Evolutionary conservation across 2,329 filamentous ascomycete genomes (phyloP), one percentile per base, ranked within the genome.

Genomic region (Penicillium italicum): DNA sequence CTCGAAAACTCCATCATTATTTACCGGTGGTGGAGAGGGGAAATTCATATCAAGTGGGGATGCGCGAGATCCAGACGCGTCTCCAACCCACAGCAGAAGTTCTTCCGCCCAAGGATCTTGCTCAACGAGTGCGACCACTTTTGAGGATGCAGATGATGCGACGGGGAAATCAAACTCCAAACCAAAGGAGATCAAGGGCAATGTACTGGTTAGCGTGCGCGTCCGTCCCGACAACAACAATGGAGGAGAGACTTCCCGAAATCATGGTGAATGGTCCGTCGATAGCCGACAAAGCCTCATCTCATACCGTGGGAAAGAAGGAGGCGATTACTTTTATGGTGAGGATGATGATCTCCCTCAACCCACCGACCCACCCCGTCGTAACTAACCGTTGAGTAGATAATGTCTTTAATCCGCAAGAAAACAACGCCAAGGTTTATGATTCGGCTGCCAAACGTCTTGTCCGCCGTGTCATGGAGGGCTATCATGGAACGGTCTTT

Each of bases 401-500:
- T 78, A 97, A 97, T 76, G 94, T 97, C 59, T 99, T 99, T 74
- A 86, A 90, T 48, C 89, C 91, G 18, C 86, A 95, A 70, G 93
- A 99, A 71, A 90, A 97, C 72, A 99, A 99, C 71, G 86, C 90
- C 50, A 88, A 88, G 70, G 94, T 99, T 10, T 99, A 99, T 72
- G 94, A 99, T 74, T 86, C 93, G 60, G 90, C 85, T 43, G 94
- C 94, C 41, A 97, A 97, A 76, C 88, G 94, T 59, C 80, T 99
- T 49, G 94, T 99, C 44, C 88, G 94, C 64, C 84, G 94, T 67
- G 94, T 99, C 47, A 99, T 99, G 94, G 94, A 99, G 78, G 94
- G 94, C 40, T 99, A 97, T 72, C 93, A 97, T 69, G 94, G 93
- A 56, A 99, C 94, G 1, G 94, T 99, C 24, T 97, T 99, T 72